Base-by-base conservation (phyloP, 2,329 filamentous ascomycete species). In the Tetracladium maxilliforme region DNA sequence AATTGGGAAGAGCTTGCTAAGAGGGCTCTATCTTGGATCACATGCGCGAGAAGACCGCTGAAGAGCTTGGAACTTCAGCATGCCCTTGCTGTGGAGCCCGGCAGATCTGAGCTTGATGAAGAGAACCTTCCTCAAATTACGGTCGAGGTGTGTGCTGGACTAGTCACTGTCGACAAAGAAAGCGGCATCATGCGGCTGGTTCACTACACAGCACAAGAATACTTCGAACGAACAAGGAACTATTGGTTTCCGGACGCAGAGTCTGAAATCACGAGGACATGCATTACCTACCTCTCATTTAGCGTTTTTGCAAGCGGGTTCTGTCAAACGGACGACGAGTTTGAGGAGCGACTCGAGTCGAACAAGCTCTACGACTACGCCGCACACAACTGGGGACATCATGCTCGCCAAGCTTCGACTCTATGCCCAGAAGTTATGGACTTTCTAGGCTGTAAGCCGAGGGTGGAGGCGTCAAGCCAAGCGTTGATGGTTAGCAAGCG, bases 321-420 rank as follows among this genome's bases (percentile, higher is more conserved):
- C 19, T 44, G 36, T 27, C 5, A 16, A 16, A 40, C 10, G 0
- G 17, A 37, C 7, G 12, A 31, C 3, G 33, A 42, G 5, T 39
- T 41, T 22, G 14, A 38, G 6, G 7, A 33, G 12, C 32, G 45
- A 6, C 16, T 46, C 4, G 10, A 26, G 16, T 21, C 11, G 13
- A 24, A 50, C 31, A 23, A 28, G 6, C 24, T 52, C 11, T 47
- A 42, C 28, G 10, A 33, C 3, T 54, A 54, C 21, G 45, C 47
- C 0, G 33, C 45, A 9, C 10, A 14, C 1, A 33, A 48, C 30
- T 54, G 49, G 51, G 48, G 40, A 2, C 9, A 44, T 29, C 48
- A 53, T 36, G 42, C 39, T 23, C 34, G 26, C 2, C 14, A 37
- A 14, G 30, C 27, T 26, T 20, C 26, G 9, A 24, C 19, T 14